Conservation (phyloP, 371 early-diverging fungal genomes). For the Actinomucor elegans region DNA sequence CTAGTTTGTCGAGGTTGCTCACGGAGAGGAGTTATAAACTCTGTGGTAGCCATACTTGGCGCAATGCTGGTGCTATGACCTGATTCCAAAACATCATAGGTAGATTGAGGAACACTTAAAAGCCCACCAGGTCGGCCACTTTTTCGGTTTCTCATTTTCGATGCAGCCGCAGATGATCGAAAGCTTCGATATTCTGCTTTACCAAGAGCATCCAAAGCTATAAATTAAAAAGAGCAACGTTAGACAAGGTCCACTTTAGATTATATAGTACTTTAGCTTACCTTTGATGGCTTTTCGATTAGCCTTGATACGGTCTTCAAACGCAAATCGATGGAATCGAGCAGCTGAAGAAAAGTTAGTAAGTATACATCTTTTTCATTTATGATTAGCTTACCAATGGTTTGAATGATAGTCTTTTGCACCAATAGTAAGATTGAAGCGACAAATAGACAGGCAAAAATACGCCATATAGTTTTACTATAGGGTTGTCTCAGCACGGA, state of each 20-base stretch:
- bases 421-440: slow-evolving; percentile 27
- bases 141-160: slow-evolving; percentile 1
- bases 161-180: neutral
- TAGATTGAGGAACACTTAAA: neutral
- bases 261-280: no score
- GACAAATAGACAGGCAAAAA: slow-evolving; percentile 35
- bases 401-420: slow-evolving; percentile 34
- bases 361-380: no score
- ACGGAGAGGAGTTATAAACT: neutral
- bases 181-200: neutral
- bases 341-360: slow-evolving; percentile 36
- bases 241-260: no score
- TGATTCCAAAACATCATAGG: neutral
- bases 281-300: neutral
- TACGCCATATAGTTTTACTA: slow-evolving; percentile 22
- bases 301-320: slow-evolving; percentile 27
- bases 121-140: no score
- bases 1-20: neutral
- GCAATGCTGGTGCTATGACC: neutral
- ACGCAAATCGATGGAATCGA: slow-evolving; percentile 52
- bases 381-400: slow-evolving; percentile 13
- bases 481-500: slow-evolving; percentile 35
- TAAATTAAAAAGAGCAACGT: neutral
- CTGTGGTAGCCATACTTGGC: neutral
- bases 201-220: neutral